Percentiles rank a stretch among this genome's conserved stretches.
Evolutionary conservation across 108 stramenopile genomes (phyloP).

Genomic region (Nitzschia sp.): DNA sequence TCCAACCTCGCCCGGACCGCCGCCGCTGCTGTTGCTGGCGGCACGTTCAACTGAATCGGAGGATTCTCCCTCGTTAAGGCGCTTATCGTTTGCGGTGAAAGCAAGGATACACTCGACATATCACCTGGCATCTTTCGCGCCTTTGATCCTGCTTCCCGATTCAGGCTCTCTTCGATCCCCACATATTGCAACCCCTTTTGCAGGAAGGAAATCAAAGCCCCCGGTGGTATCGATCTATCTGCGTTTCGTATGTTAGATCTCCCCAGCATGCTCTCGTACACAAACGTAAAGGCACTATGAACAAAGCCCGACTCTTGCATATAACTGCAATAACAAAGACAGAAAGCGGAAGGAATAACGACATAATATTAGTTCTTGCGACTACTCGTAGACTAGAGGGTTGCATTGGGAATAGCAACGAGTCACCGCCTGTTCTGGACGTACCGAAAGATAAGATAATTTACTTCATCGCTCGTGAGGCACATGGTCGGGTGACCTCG

Average conservation of each 20-base stretch:
- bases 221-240: constrained; percentile 79
- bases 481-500: constrained; percentile 36
- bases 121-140: constrained; percentile 22
- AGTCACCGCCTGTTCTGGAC: neutral
- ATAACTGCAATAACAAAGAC: constrained; percentile 27
- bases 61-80: constrained; percentile 73
- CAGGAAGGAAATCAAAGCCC: constrained; percentile 80
- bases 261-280: constrained; percentile 91
- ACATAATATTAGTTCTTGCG: too few species aligned
- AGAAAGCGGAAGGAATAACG: neutral
- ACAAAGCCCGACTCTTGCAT: constrained; percentile 83
- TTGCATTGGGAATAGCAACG: neutral
- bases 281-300: constrained; percentile 95
- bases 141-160: constrained; percentile 37
- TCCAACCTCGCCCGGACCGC: constrained; percentile 73
- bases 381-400: neutral
- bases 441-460: constrained; percentile 93
- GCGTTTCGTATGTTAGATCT: constrained; percentile 65
- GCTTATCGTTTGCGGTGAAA: constrained; percentile 66
- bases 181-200: constrained; percentile 92
- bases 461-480: constrained; percentile 91
- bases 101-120: constrained; percentile 53
- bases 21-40: constrained; percentile 78
- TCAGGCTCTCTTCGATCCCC: constrained; percentile 84
- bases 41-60: constrained; percentile 80